Percentiles rank a stretch among this genome's conserved stretches.
These are phyloP conservation scores for Verticillium dahliae DNA, from an alignment of 2,329 filamentous ascomycete species.

Conservation along the genomic window DNA sequence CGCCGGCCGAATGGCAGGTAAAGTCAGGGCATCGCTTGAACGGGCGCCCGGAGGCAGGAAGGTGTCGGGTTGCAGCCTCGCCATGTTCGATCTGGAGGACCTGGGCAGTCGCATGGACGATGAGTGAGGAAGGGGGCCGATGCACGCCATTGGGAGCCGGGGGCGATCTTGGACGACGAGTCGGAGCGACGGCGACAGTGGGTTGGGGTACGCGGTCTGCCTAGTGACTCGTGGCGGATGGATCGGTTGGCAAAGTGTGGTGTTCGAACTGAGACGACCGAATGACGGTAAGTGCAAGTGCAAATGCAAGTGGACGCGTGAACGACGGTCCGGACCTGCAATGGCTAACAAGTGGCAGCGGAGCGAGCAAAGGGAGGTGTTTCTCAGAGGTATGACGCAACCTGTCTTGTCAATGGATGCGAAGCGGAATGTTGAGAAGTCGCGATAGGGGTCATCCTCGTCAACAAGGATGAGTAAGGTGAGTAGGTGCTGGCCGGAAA, in stretches of 20 bases:
- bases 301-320: neutral
- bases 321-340: neutral
- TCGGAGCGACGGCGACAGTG: neutral
- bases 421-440: neutral
- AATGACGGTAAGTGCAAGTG: neutral
- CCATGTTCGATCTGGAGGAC: conserved; percentile 22
- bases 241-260: neutral
- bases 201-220: neutral
- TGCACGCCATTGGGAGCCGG: neutral
- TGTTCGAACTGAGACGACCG: neutral
- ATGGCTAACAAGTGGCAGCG: neutral
- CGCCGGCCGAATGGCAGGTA: conserved; percentile 11
- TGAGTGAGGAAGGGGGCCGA: neutral
- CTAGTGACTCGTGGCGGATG: neutral
- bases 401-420: neutral
- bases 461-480: neutral
- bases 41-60: conserved; percentile 28
- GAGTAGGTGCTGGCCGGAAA: neutral
- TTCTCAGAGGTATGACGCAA: neutral
- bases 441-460: neutral
- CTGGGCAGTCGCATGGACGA: neutral
- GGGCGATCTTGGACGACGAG: neutral
- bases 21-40: conserved; percentile 24
- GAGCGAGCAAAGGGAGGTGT: neutral
- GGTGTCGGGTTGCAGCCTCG: conserved; percentile 32